A percentile compares a stretch with the other conserved stretches of the same genome.
Conservation (phyloP, 1,139 yeast genomes). For the Protomyces lactucae-debilis region DNA sequence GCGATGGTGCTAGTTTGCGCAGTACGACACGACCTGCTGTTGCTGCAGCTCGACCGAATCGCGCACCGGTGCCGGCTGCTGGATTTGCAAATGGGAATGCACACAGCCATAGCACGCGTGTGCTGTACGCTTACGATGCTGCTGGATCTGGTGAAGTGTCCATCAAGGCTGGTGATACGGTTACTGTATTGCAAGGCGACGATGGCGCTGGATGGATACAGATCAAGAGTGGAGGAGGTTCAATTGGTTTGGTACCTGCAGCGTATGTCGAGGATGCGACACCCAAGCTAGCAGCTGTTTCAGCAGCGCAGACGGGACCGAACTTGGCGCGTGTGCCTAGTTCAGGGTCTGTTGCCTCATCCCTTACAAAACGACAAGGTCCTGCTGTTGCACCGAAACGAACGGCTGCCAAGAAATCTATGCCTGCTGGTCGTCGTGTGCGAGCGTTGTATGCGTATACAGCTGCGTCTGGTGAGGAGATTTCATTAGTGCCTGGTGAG, state of each 20-base stretch:
- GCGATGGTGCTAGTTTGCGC: background rate
- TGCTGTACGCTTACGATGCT: slow-evolving; percentile 57
- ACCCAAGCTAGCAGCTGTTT: slow-evolving; percentile 2
- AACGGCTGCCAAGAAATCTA: slow-evolving; percentile 51
- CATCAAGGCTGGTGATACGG: slow-evolving; percentile 56
- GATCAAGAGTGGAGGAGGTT: slow-evolving; percentile 44
- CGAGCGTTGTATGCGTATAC: slow-evolving; percentile 73
- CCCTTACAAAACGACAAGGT: slow-evolving; percentile 50
- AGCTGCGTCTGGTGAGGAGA: slow-evolving; percentile 80
- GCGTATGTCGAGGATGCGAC: slow-evolving; percentile 57
- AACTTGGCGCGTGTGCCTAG: background rate
- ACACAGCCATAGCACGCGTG: slow-evolving; percentile 42
- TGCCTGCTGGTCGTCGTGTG: slow-evolving; percentile 47
- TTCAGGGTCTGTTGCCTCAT: slow-evolving; percentile 28
- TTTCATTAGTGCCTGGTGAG: slow-evolving; percentile 70
- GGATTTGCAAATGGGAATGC: slow-evolving; percentile 24
- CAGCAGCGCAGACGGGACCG: background rate
- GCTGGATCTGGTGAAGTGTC: slow-evolving; percentile 71
- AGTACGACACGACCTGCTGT: slow-evolving; percentile 28
- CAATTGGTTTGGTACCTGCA: slow-evolving; percentile 80
- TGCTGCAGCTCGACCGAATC: background rate
- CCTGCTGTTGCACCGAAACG: slow-evolving; percentile 81
- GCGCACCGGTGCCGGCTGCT: slow-evolving; percentile 15
- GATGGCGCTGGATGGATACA: slow-evolving; percentile 95
- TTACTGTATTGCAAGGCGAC: slow-evolving; percentile 60